Evolutionary conservation across 768 basidiomycete genomes (phyloP).

Genomic region (Mycena kentingensis): DNA sequence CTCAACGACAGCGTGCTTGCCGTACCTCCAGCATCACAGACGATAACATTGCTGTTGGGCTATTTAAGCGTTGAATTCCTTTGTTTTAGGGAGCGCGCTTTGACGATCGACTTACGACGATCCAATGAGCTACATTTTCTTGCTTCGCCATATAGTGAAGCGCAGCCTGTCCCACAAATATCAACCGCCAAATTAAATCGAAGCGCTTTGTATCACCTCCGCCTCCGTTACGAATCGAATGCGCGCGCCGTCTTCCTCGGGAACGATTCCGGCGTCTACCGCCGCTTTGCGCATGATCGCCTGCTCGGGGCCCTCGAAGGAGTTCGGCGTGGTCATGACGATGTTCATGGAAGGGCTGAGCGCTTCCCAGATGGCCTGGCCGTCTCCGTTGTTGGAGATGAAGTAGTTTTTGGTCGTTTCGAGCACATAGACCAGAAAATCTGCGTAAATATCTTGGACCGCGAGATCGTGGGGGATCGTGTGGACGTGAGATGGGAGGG

Average conservation of each 20-base stretch:
- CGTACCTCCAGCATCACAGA: conserved; percentile 2
- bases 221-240: conserved; percentile 29
- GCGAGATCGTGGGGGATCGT: conserved; percentile 22
- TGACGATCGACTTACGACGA: not conserved
- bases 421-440: conserved; percentile 30
- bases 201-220: not conserved
- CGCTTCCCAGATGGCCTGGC: conserved; percentile 17
- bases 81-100: not conserved
- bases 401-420: conserved; percentile 24
- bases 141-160: conserved; percentile 4
- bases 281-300: conserved; percentile 28
- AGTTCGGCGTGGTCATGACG: conserved; percentile 29
- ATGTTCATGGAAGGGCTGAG: conserved; percentile 21
- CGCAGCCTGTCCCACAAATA: conserved; percentile 6
- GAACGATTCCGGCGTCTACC: conserved; percentile 25
- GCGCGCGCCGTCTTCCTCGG: not conserved
- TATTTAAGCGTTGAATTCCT: not conserved
- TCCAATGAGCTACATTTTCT: conserved; percentile 6
- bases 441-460: conserved; percentile 25
- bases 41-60: not conserved
- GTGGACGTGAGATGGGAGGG: not conserved
- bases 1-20: not conserved
- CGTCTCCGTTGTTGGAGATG: not conserved
- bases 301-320: conserved; percentile 26
- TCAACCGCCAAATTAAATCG: not conserved